Percentiles rank a stretch among this genome's conserved stretches.
These are phyloP conservation scores for Lentinula guzmanii DNA, from an alignment of 768 basidiomycete genomes.

Conservation along the genomic window DNA sequence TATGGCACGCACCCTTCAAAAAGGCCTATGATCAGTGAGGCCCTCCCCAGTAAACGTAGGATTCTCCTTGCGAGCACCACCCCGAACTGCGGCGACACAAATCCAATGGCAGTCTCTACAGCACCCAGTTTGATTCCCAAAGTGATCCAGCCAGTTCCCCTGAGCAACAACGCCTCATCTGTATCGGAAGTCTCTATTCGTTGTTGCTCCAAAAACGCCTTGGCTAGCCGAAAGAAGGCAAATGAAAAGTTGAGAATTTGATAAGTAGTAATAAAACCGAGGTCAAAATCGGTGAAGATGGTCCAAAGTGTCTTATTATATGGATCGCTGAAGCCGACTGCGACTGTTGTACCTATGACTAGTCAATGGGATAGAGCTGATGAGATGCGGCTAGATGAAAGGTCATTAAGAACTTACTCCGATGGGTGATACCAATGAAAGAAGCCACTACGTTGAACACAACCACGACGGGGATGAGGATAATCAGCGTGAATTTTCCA, in stretches of 20 bases:
- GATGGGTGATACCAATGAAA: slow-evolving; percentile 51
- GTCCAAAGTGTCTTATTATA: slow-evolving; percentile 37
- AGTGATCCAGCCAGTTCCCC: slow-evolving; percentile 65
- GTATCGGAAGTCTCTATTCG: slow-evolving; percentile 39
- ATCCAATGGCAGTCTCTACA: slow-evolving; percentile 61
- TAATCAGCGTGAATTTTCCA: slow-evolving; percentile 36
- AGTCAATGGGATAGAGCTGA: not conserved
- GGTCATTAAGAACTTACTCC: slow-evolving; percentile 32
- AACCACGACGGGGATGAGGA: slow-evolving; percentile 52
- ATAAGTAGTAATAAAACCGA: slow-evolving; percentile 51
- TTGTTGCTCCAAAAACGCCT: slow-evolving; percentile 43
- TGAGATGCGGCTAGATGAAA: not conserved
- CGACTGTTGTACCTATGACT: slow-evolving; percentile 13
- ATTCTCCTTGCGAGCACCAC: slow-evolving; percentile 49
- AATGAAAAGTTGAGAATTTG: slow-evolving; percentile 56
- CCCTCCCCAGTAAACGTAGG: slow-evolving; percentile 48
- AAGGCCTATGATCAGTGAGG: slow-evolving; percentile 53
- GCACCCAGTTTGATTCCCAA: slow-evolving; percentile 56
- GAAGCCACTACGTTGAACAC: slow-evolving; percentile 56
- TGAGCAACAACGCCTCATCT: slow-evolving; percentile 43
- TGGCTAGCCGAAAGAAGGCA: slow-evolving; percentile 51
- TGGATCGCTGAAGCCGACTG: slow-evolving; percentile 35
- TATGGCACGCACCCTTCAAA: slow-evolving; percentile 53
- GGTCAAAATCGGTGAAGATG: slow-evolving; percentile 55
- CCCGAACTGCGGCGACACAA: slow-evolving; percentile 48